Percentiles rank a stretch among this genome's conserved stretches.
These are phyloP conservation scores for Neoboletus magnificus DNA, from an alignment of 768 basidiomycete genomes.

Conservation along the genomic window DNA sequence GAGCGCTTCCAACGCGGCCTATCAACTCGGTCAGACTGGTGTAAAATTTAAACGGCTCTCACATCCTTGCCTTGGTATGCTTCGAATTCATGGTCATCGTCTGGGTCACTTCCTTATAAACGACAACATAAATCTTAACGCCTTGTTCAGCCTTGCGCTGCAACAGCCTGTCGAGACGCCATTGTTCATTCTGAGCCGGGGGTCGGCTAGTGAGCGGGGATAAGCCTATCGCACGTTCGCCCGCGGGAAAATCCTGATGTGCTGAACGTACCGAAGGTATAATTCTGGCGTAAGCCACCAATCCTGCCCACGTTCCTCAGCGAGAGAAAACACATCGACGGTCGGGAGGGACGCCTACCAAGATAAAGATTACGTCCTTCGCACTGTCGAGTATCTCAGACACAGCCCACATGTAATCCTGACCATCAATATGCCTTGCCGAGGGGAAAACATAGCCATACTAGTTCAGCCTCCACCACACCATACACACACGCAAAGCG, in stretches of 20 bases:
- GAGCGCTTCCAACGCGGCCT: conserved; percentile 75
- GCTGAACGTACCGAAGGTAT: conserved; percentile 59
- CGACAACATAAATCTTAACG: conserved; percentile 86
- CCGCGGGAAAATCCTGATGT: too few species aligned
- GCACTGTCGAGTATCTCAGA: conserved; percentile 86
- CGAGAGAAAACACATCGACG: background rate
- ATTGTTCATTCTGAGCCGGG: conserved; percentile 79
- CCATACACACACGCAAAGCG: background rate
- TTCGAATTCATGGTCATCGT: conserved; percentile 87
- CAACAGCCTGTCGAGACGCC: conserved; percentile 82
- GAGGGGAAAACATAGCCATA: background rate
- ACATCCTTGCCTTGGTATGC: conserved; percentile 66
- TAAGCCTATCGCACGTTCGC: conserved; percentile 8
- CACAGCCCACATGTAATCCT: conserved; percentile 95
- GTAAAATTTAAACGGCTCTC: background rate
- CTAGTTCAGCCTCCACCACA: background rate
- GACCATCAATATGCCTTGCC: conserved; percentile 83
- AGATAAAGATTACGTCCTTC: conserved; percentile 82
- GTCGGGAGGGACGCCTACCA: conserved; percentile 41
- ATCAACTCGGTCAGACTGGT: background rate
- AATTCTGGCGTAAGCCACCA: conserved; percentile 97
- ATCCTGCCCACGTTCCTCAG: conserved; percentile 42
- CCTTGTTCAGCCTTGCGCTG: conserved; percentile 89
- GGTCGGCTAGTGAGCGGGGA: conserved; percentile 50
- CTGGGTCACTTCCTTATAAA: conserved; percentile 95